Evolutionary conservation across 345 rosid genomes (phyloP).

Genomic region (Brassica nigra): DNA sequence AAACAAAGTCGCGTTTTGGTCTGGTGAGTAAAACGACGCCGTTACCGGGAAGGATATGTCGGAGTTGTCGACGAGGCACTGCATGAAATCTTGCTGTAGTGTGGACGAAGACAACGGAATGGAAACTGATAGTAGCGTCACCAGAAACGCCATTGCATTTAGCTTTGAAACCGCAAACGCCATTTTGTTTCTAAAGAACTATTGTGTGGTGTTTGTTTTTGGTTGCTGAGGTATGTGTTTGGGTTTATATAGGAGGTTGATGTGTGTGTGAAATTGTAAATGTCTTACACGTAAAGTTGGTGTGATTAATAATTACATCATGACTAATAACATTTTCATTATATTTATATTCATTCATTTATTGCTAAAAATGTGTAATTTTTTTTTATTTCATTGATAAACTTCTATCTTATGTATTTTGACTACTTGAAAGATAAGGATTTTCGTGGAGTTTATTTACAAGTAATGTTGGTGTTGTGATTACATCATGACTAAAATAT

Average conservation of each 20-base stretch:
- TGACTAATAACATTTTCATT: not conserved
- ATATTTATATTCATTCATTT: not conserved
- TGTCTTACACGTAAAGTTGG: constrained; percentile 29
- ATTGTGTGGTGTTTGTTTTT: constrained; percentile 22
- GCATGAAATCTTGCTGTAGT: constrained; percentile 48
- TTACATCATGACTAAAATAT: not conserved
- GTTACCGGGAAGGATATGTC: constrained; percentile 43
- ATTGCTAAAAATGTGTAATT: not conserved
- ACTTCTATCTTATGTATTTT: not conserved
- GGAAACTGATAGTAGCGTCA: constrained; percentile 23
- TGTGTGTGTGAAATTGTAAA: constrained; percentile 9
- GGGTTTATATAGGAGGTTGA: constrained; percentile 31
- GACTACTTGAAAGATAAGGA: not conserved
- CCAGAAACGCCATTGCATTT: constrained; percentile 22
- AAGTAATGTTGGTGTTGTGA: not conserved
- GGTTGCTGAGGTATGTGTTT: constrained; percentile 34
- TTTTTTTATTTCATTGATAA: not conserved
- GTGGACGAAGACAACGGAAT: constrained; percentile 29
- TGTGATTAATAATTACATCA: constrained; percentile 5
- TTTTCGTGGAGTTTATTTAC: constrained; percentile 10
- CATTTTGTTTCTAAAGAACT: constrained; percentile 8
- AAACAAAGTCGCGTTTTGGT: constrained; percentile 49
- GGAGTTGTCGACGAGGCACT: constrained; percentile 50
- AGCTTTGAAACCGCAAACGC: constrained; percentile 20
- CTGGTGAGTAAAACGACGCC: constrained; percentile 43